phyloP scores from a whole-genome alignment of 192 early-diverging fungal genomes.

The Lunasporangiospora selenospora region DNA sequence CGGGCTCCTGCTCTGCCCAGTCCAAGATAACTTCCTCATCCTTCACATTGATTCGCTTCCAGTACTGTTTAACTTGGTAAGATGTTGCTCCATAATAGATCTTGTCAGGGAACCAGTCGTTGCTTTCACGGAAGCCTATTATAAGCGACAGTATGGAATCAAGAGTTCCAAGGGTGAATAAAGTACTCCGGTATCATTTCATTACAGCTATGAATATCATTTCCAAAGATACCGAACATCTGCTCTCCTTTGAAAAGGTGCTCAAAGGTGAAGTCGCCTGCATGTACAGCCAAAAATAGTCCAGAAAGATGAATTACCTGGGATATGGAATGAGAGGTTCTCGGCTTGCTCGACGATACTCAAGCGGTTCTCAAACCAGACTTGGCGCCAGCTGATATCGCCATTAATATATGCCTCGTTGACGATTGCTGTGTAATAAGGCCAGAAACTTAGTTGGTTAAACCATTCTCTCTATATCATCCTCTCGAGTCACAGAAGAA shows the following conservation, averaged over 20 bases:
- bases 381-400: constrained; percentile 12
- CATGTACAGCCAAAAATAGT: background rate
- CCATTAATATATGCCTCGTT: constrained; percentile 14
- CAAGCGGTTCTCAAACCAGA: constrained; percentile 22
- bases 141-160: background rate
- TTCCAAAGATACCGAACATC: too few relatives aligned
- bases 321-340: constrained; percentile 13
- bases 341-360: constrained; percentile 14
- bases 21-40: too few relatives aligned
- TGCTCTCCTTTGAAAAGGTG: too few relatives aligned
- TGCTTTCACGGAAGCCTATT: constrained; percentile 13
- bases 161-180: too few relatives aligned
- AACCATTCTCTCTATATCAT: too few relatives aligned
- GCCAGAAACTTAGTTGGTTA: background rate
- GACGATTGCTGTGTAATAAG: constrained; percentile 7
- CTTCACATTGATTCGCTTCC: too few relatives aligned
- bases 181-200: too few relatives aligned
- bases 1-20: too few relatives aligned
- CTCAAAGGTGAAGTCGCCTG: too few relatives aligned
- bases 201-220: too few relatives aligned
- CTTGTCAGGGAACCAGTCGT: constrained; percentile 17
- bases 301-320: background rate
- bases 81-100: constrained; percentile 18
- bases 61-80: constrained; percentile 1
- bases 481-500: too few relatives aligned